Conservation (phyloP, 306 rosid genomes). For the Casuarina glauca region DNA sequence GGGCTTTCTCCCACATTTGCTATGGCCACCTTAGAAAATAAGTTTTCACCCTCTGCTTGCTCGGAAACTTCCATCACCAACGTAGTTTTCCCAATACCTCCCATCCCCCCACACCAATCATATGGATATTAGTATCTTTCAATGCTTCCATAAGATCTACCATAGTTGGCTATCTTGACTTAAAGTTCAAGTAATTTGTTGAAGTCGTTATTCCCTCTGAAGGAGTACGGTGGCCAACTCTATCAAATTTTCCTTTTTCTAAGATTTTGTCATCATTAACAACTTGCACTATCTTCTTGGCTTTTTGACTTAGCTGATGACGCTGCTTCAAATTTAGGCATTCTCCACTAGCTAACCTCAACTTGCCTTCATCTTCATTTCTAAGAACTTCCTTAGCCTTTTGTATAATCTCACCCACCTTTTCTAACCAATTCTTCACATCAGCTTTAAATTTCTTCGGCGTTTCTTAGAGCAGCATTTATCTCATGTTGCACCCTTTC, state of each 20-base stretch:
- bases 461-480: no score
- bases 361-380: no score
- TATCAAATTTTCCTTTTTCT: background rate
- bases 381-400: no score
- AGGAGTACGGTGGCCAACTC: background rate
- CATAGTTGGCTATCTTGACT: no score
- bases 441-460: no score
- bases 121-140: background rate
- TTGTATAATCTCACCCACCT: no score
- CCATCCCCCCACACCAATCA: conserved; percentile 2
- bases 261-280: background rate
- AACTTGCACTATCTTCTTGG: background rate
- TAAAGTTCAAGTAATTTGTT: no score
- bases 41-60: background rate
- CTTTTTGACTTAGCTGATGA: conserved; percentile 17
- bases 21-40: background rate
- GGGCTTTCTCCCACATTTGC: background rate
- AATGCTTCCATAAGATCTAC: background rate
- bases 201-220: background rate
- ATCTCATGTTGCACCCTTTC: no score
- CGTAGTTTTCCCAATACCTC: background rate
- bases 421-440: no score
- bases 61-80: background rate
- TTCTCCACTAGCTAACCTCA: background rate
- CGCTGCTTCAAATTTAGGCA: conserved; percentile 7